Evolutionary conservation across 148 eudicot genomes (phyloP), one percentile per base, ranked within the genome.

Genomic region (Vaccinium darrowii): DNA sequence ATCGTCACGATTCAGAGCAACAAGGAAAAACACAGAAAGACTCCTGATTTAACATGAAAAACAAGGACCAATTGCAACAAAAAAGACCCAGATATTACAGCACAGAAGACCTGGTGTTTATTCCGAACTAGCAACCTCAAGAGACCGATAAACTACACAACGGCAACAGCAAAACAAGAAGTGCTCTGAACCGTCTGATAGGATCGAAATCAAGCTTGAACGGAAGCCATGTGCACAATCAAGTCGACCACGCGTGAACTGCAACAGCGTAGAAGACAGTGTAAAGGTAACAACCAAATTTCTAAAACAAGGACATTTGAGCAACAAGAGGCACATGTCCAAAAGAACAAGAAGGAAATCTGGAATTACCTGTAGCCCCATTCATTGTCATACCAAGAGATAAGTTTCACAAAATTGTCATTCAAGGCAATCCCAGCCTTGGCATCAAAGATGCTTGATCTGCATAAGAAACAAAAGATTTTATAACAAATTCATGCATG

Each of bases 311-410:
- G 47, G 47, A 4, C 5, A 43, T 43, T 0, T 43, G 7, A 43
- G 30, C 71, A n/a, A 2, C 63, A 18, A 18, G 30, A 12, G 5
- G 30, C 12, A n/a, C 3, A 63, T 63, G 47, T 43, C 7, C 47
- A 43, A 43, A 62, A 19, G 4, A 47, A 10, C 4, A 49, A 50
- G n/a, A 18, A 50, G 2, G 14, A 21, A 25, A 25, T 25, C 2
- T 1, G 15, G 19, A 82, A 69, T 88, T 91, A 94, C 98, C 98
- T 93, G 93, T 95, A 93, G 30, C 98, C 98, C 98, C 95, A 93
- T 89, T 95, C 98, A 33, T 95, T 95, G 91, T 95, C 98, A 36
- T 95, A 93, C 98, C 98, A 95, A 16, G 98, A 90, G 58, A 93
- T 91, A 25, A 95, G 89, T 86, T 95, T 95, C 65, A 93, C 90